These are phyloP conservation scores for Penicillium palitans DNA, from an alignment of 2,329 filamentous ascomycete genomes.

Conservation along the genomic window DNA sequence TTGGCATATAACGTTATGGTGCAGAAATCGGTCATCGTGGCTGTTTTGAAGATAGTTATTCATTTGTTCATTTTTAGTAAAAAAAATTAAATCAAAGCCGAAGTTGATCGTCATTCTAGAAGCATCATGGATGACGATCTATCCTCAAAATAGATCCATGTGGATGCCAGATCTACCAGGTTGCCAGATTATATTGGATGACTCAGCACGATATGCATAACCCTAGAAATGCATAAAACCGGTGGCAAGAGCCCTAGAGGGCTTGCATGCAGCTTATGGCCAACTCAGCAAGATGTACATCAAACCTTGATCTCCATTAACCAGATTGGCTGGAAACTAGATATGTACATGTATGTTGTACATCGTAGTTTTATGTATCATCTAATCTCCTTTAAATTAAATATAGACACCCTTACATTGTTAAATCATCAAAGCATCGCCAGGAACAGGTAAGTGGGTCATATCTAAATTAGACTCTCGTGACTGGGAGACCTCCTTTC, in stretches of 20 bases:
- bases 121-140: neutral
- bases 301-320: neutral
- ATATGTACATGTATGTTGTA: neutral
- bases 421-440: neutral
- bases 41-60: neutral
- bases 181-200: neutral
- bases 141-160: neutral
- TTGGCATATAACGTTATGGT: neutral
- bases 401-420: neutral
- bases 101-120: slow-evolving; percentile 1
- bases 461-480: slow-evolving; percentile 26
- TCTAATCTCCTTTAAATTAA: neutral
- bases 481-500: slow-evolving; percentile 29
- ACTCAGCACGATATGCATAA: neutral
- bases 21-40: too few species aligned
- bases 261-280: neutral
- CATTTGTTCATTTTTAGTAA: too few species aligned
- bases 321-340: neutral
- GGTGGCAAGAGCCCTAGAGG: neutral
- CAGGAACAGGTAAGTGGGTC: slow-evolving; percentile 25
- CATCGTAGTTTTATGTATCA: neutral
- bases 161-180: neutral
- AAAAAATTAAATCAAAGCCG: neutral
- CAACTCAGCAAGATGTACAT: neutral
- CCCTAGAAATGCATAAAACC: neutral